These are phyloP conservation scores for Trichoderma asperelloides DNA, from an alignment of 495 filamentous ascomycete species.

Conservation along the genomic window DNA sequence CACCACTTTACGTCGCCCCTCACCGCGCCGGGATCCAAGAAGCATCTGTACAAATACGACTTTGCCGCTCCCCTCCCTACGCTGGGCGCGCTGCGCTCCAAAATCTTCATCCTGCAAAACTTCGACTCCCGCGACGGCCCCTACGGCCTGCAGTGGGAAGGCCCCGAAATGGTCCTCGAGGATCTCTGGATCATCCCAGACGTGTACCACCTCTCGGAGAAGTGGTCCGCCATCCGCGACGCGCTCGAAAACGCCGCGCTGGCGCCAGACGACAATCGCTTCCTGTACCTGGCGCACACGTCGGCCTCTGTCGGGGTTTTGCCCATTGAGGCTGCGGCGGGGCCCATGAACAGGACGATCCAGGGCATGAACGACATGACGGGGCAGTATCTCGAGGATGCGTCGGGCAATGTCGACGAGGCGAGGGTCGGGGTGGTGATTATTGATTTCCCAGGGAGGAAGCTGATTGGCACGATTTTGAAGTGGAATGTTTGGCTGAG, in stretches of 20 bases:
- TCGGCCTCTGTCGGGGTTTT: conserved; percentile 18
- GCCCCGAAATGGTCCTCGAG: conserved; percentile 14
- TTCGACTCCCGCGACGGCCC: conserved; percentile 13
- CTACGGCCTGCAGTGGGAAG: conserved; percentile 19
- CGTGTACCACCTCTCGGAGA: conserved; percentile 14
- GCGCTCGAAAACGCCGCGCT: conserved; percentile 13
- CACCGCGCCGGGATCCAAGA: conserved; percentile 15
- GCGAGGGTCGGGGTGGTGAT: conserved; percentile 16
- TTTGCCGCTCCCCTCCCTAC: conserved; percentile 15
- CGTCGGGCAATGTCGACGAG: not conserved
- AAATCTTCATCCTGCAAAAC: conserved; percentile 23
- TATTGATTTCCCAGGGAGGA: conserved; percentile 18
- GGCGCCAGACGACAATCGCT: conserved; percentile 11
- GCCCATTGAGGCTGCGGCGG: conserved; percentile 20
- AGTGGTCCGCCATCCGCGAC: conserved; percentile 14
- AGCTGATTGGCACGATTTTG: conserved; percentile 15
- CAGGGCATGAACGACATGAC: conserved; percentile 19
- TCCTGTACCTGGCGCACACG: conserved; percentile 16
- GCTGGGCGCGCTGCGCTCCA: conserved; percentile 19
- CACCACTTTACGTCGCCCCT: conserved; percentile 15
- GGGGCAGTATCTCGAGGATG: conserved; percentile 10
- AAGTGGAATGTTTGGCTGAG: conserved; percentile 6
- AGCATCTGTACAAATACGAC: conserved; percentile 17
- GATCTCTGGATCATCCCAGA: conserved; percentile 16
- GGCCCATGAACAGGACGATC: conserved; percentile 15